phyloP scores from a whole-genome alignment of 495 filamentous ascomycete species.

The Mycothermus thermophilus region DNA sequence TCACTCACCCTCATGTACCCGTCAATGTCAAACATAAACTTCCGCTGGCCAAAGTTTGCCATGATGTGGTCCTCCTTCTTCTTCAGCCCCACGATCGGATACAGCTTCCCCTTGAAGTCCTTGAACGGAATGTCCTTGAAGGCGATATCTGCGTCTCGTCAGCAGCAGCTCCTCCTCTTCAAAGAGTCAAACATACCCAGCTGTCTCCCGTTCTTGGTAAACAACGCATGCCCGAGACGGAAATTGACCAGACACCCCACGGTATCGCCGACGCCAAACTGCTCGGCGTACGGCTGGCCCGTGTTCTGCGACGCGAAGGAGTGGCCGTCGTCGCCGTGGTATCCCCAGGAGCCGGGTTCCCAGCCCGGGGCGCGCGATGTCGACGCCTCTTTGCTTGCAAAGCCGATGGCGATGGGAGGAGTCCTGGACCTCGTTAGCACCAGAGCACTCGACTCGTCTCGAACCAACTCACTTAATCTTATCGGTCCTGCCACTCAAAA shows the following conservation, averaged over 20 bases:
- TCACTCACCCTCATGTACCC: slow-evolving; percentile 57
- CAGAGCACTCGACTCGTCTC: neutral
- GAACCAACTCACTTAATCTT: slow-evolving; percentile 56
- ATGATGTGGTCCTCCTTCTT: slow-evolving; percentile 67
- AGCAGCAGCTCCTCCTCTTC: slow-evolving; percentile 7
- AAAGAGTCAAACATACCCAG: slow-evolving; percentile 49
- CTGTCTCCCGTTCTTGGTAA: slow-evolving; percentile 81
- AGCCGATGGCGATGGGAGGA: slow-evolving; percentile 79
- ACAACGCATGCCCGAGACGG: slow-evolving; percentile 72
- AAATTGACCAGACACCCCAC: slow-evolving; percentile 95
- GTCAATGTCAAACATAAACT: slow-evolving; percentile 91
- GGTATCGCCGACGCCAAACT: slow-evolving; percentile 57
- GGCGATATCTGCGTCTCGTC: slow-evolving; percentile 47
- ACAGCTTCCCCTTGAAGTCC: slow-evolving; percentile 44
- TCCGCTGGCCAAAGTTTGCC: slow-evolving; percentile 82
- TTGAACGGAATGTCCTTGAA: slow-evolving; percentile 72
- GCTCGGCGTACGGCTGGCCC: slow-evolving; percentile 64
- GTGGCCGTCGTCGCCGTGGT: slow-evolving; percentile 92
- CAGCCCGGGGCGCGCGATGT: slow-evolving; percentile 81
- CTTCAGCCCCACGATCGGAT: slow-evolving; percentile 90
- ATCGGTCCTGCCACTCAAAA: slow-evolving; percentile 70
- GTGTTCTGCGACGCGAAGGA: slow-evolving; percentile 61
- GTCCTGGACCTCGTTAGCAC: slow-evolving; percentile 28
- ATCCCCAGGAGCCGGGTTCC: slow-evolving; percentile 94
- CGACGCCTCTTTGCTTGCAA: slow-evolving; percentile 58